Base-by-base conservation (phyloP, 2,329 filamentous ascomycete species). In the Magnaporthiopsis rhizophila region DNA sequence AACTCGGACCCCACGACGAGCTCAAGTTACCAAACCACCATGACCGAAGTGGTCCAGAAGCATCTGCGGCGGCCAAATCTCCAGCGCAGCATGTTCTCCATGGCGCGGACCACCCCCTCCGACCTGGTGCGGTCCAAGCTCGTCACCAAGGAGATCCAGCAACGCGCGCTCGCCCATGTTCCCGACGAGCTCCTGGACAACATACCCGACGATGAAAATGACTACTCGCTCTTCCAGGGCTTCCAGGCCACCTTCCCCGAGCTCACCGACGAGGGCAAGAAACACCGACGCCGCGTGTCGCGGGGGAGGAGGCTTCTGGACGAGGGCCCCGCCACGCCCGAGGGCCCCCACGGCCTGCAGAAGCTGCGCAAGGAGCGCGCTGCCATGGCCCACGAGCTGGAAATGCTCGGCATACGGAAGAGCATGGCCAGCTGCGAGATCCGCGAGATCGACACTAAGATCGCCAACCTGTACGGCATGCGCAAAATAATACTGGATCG, bases 351-450 rank as follows among this genome's bases (percentile, higher is more conserved):
- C 50, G 83, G 87, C 32, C 79, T 97, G 71, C 82, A 83, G 60
- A 89, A 88, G 69, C 77, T 98, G 68, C 91, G 90, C 75, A 90
- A 89, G 73, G 92, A 96, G 69, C 91, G 91, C 74, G 85, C 89
- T 58, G 81, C 85, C 64, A 83, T 97, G 78, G 88, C 89, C 78
- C 92, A 96, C 75, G 86, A 91, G 69, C 81, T 99, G 69, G 92
- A 98, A 72, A 91, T 97, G 86, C 87, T 98, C 79, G 85, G 89
- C 3, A 87, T 98, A 67, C 86, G 95, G 66, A 99, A 99, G 77
- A 97, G 95, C 73, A 97, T 99, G 94, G 94, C 93, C 69, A 95
- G 92, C 71, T 90, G 91, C 67, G 95, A 99, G 76, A 98, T 99
- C 65, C 87, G 88, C 66, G 95, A 99, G 72, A 97, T 99, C 66